Evolutionary conservation across 352 stramenopile species (phyloP).

Genomic region (Globisporangium alternatum): DNA sequence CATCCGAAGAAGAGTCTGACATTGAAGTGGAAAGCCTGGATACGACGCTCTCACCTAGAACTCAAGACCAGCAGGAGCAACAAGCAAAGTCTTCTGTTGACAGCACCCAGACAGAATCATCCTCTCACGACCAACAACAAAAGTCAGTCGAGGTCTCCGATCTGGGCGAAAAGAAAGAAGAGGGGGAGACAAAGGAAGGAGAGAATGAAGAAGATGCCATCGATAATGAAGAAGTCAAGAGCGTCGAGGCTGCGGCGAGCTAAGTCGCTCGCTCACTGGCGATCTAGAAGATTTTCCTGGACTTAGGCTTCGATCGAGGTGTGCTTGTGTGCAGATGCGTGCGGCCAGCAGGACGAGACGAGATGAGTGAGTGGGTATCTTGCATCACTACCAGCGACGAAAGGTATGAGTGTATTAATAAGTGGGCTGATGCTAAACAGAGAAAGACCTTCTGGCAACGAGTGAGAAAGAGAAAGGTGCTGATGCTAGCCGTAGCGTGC

Average conservation of each 20-base stretch:
- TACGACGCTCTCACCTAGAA: background rate
- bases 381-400: background rate
- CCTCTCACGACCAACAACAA: slow-evolving; percentile 2
- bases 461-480: background rate
- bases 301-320: background rate
- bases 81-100: background rate
- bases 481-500: background rate
- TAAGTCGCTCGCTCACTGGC: too few relatives aligned
- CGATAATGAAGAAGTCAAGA: background rate
- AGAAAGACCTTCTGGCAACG: background rate
- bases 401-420: slow-evolving; percentile 14
- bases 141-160: background rate
- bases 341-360: background rate
- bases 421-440: background rate
- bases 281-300: background rate
- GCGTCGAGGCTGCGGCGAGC: background rate
- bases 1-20: slow-evolving; percentile 19
- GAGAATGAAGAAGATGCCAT: slow-evolving; percentile 6
- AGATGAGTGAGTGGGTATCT: background rate
- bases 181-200: slow-evolving; percentile 21
- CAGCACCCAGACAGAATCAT: background rate
- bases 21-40: slow-evolving; percentile 3
- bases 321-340: background rate
- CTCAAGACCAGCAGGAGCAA: background rate
- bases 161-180: slow-evolving; percentile 25